Evolutionary conservation across 768 basidiomycete species (phyloP).

Genomic region (Pisolithus albus): DNA sequence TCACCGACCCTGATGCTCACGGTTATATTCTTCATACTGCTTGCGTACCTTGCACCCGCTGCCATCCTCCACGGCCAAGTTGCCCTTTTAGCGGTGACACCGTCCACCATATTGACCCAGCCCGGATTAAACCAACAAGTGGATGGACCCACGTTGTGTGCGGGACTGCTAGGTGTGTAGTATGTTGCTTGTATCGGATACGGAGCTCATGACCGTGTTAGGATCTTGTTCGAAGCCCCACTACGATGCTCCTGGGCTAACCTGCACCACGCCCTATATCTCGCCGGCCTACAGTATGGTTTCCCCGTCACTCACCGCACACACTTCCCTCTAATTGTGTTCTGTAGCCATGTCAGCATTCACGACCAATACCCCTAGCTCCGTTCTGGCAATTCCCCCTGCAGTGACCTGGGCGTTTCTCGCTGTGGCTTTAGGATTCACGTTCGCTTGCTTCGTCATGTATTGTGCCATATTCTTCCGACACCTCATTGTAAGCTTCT

Average conservation of each 20-base stretch:
- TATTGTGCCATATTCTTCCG: conserved; percentile 64
- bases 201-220: conserved; percentile 20
- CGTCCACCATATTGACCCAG: conserved; percentile 40
- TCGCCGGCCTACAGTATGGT: conserved; percentile 57
- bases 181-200: background rate
- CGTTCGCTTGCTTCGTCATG: conserved; percentile 55
- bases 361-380: conserved; percentile 46
- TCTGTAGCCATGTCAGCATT: conserved; percentile 57
- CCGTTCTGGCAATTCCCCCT: conserved; percentile 54
- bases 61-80: conserved; percentile 56
- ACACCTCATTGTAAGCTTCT: conserved; percentile 43
- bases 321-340: background rate
- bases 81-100: conserved; percentile 56
- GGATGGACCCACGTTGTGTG: conserved; percentile 63
- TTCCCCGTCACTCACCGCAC: background rate
- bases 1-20: conserved; percentile 61
- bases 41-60: conserved; percentile 61
- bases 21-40: conserved; percentile 55
- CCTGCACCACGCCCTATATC: conserved; percentile 50
- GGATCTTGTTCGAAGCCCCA: conserved; percentile 60
- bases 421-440: conserved; percentile 50
- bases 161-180: conserved; percentile 59
- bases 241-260: conserved; percentile 41
- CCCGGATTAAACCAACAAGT: conserved; percentile 27
- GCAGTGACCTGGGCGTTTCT: conserved; percentile 58